Evolutionary conservation across 495 filamentous ascomycete species (phyloP).

Genomic region (Penicillium canescens): DNA sequence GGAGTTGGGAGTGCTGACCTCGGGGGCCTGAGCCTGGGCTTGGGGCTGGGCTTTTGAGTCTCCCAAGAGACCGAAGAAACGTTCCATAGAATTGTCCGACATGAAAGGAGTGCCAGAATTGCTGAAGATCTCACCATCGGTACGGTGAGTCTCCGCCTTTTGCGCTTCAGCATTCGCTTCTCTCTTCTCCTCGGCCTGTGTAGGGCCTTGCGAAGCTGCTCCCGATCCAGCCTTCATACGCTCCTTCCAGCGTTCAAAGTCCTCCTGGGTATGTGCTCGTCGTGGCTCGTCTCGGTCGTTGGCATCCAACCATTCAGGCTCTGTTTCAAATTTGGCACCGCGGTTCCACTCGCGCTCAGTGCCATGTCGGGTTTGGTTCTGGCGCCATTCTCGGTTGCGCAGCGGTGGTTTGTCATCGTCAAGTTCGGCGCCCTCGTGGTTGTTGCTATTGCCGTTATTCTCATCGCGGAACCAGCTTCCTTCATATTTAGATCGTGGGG

Average conservation of each 20-base stretch:
- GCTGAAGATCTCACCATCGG: constrained; percentile 41
- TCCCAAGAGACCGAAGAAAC: constrained; percentile 75
- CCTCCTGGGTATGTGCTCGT: constrained; percentile 76
- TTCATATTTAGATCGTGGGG: constrained; percentile 51
- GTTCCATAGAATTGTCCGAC: constrained; percentile 68
- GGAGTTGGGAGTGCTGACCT: constrained; percentile 22
- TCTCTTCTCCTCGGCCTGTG: constrained; percentile 49
- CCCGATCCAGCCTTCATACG: constrained; percentile 71
- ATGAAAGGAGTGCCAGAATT: constrained; percentile 37
- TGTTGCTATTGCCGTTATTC: constrained; percentile 8
- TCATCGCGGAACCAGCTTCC: constrained; percentile 59
- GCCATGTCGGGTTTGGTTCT: constrained; percentile 58
- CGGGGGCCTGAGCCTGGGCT: constrained; percentile 19
- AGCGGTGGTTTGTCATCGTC: constrained; percentile 54
- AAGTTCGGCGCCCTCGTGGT: constrained; percentile 55
- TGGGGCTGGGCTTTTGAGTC: constrained; percentile 32
- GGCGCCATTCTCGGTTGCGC: constrained; percentile 66
- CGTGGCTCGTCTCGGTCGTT: constrained; percentile 66
- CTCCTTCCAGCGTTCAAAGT: constrained; percentile 96
- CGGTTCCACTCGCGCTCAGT: constrained; percentile 64
- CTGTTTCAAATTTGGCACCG: constrained; percentile 61
- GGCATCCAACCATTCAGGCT: constrained; percentile 86
- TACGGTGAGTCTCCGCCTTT: constrained; percentile 34
- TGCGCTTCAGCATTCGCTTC: constrained; percentile 34
- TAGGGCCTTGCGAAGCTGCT: constrained; percentile 21